Conservation (phyloP, 2,329 filamentous ascomycete species). For the Curvularia spicifera region DNA sequence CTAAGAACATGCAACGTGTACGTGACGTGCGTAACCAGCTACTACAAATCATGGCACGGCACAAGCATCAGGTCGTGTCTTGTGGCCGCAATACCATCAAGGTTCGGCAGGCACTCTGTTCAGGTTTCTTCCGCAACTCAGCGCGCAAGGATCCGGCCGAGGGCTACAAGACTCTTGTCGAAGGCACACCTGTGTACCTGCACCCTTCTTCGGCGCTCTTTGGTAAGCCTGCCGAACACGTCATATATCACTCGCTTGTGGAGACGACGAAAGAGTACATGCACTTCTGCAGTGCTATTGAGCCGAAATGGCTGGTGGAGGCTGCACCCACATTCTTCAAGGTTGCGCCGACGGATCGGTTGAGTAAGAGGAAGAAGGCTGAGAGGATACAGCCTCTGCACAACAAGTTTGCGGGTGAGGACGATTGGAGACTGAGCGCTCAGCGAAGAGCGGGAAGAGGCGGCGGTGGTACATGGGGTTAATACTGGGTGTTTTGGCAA, state of each 20-base stretch:
- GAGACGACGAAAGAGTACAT: constrained; percentile 98
- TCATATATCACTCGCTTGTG: constrained; percentile 90
- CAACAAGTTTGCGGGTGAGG: constrained; percentile 88
- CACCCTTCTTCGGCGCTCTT: constrained; percentile 92
- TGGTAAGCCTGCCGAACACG: constrained; percentile 94
- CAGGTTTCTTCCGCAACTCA: constrained; percentile 93
- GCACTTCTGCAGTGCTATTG: constrained; percentile 90
- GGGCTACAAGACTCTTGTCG: constrained; percentile 96
- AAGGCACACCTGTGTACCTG: constrained; percentile 92
- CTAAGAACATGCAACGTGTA: constrained; percentile 83
- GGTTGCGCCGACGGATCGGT: constrained; percentile 82
- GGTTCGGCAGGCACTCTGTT: constrained; percentile 86
- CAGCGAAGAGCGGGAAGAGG: constrained; percentile 84
- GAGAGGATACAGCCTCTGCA: constrained; percentile 95
- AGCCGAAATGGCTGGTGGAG: constrained; percentile 92
- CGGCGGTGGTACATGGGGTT: constrained; percentile 94
- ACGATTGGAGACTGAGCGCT: constrained; percentile 92
- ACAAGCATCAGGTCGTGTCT: constrained; percentile 79
- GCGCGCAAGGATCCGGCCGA: constrained; percentile 95
- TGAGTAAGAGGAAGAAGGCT: constrained; percentile 91
- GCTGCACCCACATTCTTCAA: constrained; percentile 99
- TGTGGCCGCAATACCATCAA: constrained; percentile 88
- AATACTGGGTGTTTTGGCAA: constrained; percentile 21
- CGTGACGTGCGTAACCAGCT: constrained; percentile 93
- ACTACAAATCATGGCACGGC: constrained; percentile 90